Evolutionary conservation across 2,329 filamentous ascomycete species (phyloP), one percentile per base, ranked within the genome.

Genomic region (Fusarium pininemorale): DNA sequence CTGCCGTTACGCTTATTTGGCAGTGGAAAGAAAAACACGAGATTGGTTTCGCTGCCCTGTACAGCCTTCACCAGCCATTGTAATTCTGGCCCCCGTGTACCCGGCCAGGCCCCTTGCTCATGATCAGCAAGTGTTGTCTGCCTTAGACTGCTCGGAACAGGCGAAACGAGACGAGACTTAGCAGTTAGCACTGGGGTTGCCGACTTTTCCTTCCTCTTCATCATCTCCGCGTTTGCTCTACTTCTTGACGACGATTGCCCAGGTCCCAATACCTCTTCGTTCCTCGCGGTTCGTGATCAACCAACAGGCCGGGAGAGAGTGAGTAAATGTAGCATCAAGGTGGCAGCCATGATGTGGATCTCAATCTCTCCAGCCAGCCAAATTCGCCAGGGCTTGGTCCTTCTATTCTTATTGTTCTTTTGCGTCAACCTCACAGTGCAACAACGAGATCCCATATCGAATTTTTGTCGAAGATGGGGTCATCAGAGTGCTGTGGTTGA

Each of bases 401-500:
- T 65, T 51, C 58, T 76, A 55, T 78, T 69, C 56, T 59, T 79
- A 16, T 63, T 78, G 50, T 62, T 63, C 35, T 74, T 66, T 53
- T 71, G 68, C 37, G 74, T 77, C 56, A 54, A 63, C 38, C 42
- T 77, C 37, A 61, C 75, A 30, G 67, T 78, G 42, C 82, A 82
- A 58, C 84, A 86, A 68, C 80, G 85, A 64, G 85, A 90, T 75
- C 88, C 88, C 8, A 82, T 91, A 55, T 82, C 81, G 30, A 84
- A 89, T 78, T 91, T 88, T 64, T 88, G 87, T 73, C 81, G 86
- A 51, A 81, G 86, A 66, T 89, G 86, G 81, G 88, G 87, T 50
- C 90, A 92, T 77, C 88, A 91, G 78, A 89, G 89, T 13, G 85
- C 90, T 12, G 83, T 91, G 15, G 84, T 92, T 51, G 89, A 91